Evolutionary conservation across 352 stramenopile genomes (phyloP).

Genomic region (Albugo candida): DNA sequence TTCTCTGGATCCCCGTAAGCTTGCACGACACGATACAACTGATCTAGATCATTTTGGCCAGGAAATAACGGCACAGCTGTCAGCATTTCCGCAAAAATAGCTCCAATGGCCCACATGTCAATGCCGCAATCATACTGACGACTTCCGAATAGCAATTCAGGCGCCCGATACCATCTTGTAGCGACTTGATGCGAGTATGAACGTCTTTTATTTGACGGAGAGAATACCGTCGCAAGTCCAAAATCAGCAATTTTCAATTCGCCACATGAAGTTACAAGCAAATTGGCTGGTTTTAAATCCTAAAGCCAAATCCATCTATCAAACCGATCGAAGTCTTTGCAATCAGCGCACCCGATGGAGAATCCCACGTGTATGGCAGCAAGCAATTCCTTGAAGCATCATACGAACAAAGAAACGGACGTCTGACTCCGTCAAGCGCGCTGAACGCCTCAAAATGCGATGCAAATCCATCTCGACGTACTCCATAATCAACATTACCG

Average conservation of each 20-base stretch:
- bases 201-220: slow-evolving; percentile 7
- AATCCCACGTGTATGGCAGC: slow-evolving; percentile 40
- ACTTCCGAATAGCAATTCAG: slow-evolving; percentile 58
- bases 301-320: slow-evolving; percentile 3
- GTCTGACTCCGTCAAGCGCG: slow-evolving; percentile 8
- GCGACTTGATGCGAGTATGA: slow-evolving; percentile 55
- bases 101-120: slow-evolving; percentile 56
- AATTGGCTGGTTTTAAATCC: slow-evolving; percentile 60
- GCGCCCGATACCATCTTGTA: slow-evolving; percentile 68
- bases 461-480: slow-evolving; percentile 44
- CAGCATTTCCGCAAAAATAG: slow-evolving; percentile 46
- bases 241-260: slow-evolving; percentile 65
- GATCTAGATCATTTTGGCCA: slow-evolving; percentile 66
- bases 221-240: slow-evolving; percentile 49
- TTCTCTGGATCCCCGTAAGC: slow-evolving; percentile 31
- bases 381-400: slow-evolving; percentile 37
- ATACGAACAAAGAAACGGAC: slow-evolving; percentile 39
- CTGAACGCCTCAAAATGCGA: slow-evolving; percentile 7
- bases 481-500: slow-evolving; percentile 51
- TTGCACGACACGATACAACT: slow-evolving; percentile 55
- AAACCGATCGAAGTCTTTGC: background rate
- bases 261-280: slow-evolving; percentile 26
- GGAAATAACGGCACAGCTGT: slow-evolving; percentile 39
- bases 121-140: slow-evolving; percentile 33
- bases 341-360: slow-evolving; percentile 26